phyloP scores from a whole-genome alignment of 306 rosid genomes.

The Cicer yamashitae region DNA sequence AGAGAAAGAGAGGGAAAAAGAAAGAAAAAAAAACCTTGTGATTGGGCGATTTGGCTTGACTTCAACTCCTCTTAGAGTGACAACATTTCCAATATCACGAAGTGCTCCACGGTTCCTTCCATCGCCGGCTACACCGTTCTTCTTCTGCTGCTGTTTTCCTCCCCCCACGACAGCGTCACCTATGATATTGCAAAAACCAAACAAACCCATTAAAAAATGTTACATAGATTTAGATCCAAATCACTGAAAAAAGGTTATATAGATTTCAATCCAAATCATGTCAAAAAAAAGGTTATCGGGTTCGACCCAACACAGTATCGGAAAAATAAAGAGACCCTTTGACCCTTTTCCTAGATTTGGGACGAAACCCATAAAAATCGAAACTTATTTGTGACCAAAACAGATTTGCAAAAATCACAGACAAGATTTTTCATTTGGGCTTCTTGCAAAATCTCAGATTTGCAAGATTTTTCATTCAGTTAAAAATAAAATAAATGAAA shows the following conservation, averaged over 20 bases:
- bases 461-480: neutral
- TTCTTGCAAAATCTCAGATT: constrained; percentile 5
- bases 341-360: constrained; percentile 16
- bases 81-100: constrained; percentile 84
- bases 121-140: constrained; percentile 54
- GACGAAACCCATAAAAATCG: neutral
- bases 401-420: neutral
- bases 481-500: neutral
- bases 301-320: neutral
- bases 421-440: neutral
- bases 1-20: neutral
- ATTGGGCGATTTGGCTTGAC: constrained; percentile 83
- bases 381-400: constrained; percentile 1
- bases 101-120: constrained; percentile 69
- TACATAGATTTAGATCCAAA: neutral
- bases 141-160: constrained; percentile 63
- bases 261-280: neutral
- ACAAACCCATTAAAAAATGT: neutral
- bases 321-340: neutral
- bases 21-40: constrained; percentile 59
- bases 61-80: constrained; percentile 54
- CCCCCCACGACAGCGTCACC: constrained; percentile 66
- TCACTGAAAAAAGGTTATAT: neutral
- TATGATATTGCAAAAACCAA: constrained; percentile 27
- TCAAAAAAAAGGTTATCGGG: neutral